Conservation (phyloP, 495 filamentous ascomycete species). For the Lichenothelia convexa region DNA sequence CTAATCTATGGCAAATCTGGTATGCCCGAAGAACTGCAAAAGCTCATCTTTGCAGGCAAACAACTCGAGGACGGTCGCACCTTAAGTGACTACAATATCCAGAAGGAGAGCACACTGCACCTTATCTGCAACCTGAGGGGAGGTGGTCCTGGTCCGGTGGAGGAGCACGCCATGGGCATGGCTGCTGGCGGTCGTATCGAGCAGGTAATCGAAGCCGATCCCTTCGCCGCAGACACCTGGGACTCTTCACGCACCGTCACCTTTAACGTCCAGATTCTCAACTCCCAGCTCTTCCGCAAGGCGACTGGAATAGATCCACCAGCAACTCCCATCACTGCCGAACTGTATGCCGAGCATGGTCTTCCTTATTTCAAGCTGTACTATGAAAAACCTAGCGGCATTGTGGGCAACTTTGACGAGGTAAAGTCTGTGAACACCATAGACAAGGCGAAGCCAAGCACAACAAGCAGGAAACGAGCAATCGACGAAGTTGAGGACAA, state of each 20-base stretch:
- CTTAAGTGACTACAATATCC: slow-evolving; percentile 99
- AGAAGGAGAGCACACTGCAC: slow-evolving; percentile 57
- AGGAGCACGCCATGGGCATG: slow-evolving; percentile 9
- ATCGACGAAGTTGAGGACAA: no score
- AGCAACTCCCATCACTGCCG: slow-evolving; percentile 7
- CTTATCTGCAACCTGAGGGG: slow-evolving; percentile 2
- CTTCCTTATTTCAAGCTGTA: no score
- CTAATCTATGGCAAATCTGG: slow-evolving; percentile 74
- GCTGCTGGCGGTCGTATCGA: slow-evolving; percentile 14
- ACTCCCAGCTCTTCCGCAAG: slow-evolving; percentile 7
- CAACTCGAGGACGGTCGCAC: slow-evolving; percentile 99
- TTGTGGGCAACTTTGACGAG: no score
- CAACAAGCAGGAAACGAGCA: no score
- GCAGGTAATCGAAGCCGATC: slow-evolving; percentile 11
- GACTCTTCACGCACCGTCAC: slow-evolving; percentile 4
- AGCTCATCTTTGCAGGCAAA: slow-evolving; percentile 99
- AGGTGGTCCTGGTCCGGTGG: neutral
- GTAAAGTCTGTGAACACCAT: no score
- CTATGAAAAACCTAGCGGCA: no score
- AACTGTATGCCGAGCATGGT: slow-evolving; percentile 10
- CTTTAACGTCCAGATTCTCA: slow-evolving; percentile 15
- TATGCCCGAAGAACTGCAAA: slow-evolving; percentile 99
- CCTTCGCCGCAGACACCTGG: slow-evolving; percentile 5
- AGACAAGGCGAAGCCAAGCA: no score
- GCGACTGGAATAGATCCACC: slow-evolving; percentile 11